A percentile compares a stretch with the other conserved stretches of the same genome.
Evolutionary conservation across 2,329 filamentous ascomycete genomes (phyloP).

Genomic region (Lecanoromycetidae sp.): DNA sequence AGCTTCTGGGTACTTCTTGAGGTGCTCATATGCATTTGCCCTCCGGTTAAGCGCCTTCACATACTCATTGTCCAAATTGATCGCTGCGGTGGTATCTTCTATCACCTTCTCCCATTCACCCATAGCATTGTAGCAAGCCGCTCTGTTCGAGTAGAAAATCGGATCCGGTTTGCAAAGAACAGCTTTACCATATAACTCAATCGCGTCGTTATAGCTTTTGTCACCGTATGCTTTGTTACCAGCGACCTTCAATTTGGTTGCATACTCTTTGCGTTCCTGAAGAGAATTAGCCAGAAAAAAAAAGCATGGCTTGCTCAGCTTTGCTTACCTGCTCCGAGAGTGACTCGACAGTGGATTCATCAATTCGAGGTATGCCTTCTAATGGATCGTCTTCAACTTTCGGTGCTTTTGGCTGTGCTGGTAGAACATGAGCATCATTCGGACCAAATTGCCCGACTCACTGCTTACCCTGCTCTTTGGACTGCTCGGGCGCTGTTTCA

Average conservation of each 20-base stretch:
- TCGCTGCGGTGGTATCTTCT: conserved; percentile 88
- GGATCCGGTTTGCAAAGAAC: conserved; percentile 95
- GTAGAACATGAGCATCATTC: conserved; percentile 24
- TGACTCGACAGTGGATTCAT: conserved; percentile 36
- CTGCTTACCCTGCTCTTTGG: conserved; percentile 25
- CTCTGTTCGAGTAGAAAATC: conserved; percentile 97
- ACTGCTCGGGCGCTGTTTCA: conserved; percentile 16
- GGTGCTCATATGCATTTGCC: conserved; percentile 91
- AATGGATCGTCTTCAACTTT: conserved; percentile 42
- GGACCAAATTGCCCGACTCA: conserved; percentile 28
- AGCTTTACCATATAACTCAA: conserved; percentile 88
- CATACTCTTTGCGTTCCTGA: conserved; percentile 72
- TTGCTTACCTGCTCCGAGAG: conserved; percentile 35
- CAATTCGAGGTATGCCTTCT: conserved; percentile 58
- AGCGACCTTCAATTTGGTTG: conserved; percentile 81
- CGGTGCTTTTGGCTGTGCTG: conserved; percentile 36
- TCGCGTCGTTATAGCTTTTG: conserved; percentile 88
- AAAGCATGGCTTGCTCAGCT: not conserved
- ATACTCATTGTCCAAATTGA: conserved; percentile 88
- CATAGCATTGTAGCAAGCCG: conserved; percentile 91
- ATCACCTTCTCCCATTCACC: conserved; percentile 92
- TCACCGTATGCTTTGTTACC: conserved; percentile 93
- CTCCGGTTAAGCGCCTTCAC: conserved; percentile 95
- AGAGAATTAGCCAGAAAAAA: conserved; percentile 7
- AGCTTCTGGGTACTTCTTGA: conserved; percentile 81